A percentile compares a stretch with the other conserved stretches of the same genome.
phyloP scores from a whole-genome alignment of 495 filamentous ascomycete species.

The Cetradonia linearis region DNA sequence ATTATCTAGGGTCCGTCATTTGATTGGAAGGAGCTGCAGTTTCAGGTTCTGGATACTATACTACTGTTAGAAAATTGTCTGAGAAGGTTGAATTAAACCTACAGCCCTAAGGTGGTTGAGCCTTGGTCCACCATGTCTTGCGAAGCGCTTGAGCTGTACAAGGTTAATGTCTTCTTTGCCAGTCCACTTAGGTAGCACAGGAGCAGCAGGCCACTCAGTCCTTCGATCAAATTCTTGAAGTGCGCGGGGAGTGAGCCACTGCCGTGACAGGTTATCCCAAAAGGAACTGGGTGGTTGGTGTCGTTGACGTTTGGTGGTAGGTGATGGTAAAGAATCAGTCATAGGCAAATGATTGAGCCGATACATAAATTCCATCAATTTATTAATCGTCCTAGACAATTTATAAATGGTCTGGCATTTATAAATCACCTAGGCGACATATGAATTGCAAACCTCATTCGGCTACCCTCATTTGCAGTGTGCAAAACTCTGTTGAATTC shows the following conservation, averaged over 20 bases:
- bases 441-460: too few species aligned
- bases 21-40: constrained; percentile 6
- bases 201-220: constrained; percentile 7
- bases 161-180: constrained; percentile 17
- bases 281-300: constrained; percentile 9
- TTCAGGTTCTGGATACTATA: constrained; percentile 4
- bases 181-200: constrained; percentile 14
- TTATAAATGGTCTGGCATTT: too few species aligned
- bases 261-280: constrained; percentile 24
- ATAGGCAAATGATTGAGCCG: too few species aligned
- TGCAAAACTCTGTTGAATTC: too few species aligned
- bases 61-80: constrained; percentile 3
- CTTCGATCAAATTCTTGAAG: constrained; percentile 25
- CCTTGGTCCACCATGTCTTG: constrained; percentile 25
- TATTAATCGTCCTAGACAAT: too few species aligned
- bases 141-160: constrained; percentile 23
- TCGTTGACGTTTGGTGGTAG: too few species aligned
- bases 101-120: constrained; percentile 24
- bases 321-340: too few species aligned
- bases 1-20: constrained; percentile 18
- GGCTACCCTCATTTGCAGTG: too few species aligned
- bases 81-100: constrained; percentile 13
- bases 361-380: too few species aligned
- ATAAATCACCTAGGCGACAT: too few species aligned
- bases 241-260: constrained; percentile 19